phyloP scores from a whole-genome alignment of 805 yeast species.

The Zygosaccharomyces kombuchaensis region DNA sequence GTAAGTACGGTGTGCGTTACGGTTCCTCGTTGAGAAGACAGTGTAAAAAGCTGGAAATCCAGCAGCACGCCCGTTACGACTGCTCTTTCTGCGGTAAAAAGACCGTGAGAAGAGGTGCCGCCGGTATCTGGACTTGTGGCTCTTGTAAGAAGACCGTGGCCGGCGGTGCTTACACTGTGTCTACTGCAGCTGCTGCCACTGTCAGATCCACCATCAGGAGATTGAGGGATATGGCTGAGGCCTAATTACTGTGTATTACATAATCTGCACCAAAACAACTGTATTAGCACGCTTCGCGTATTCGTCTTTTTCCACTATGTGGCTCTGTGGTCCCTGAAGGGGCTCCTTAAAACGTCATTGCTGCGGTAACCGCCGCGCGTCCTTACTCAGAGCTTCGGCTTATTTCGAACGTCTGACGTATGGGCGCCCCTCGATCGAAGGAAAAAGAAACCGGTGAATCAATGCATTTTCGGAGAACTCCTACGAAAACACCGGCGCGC shows the following conservation, averaged over 20 bases:
- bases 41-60: constrained; percentile 98
- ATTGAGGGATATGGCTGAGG: constrained; percentile 99
- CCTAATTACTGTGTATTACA: constrained; percentile 47
- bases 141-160: constrained; percentile 96
- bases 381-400: not conserved
- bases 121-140: constrained; percentile 98
- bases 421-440: not conserved
- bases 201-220: constrained; percentile 99
- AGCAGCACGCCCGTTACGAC: constrained; percentile 98
- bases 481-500: not conserved
- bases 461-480: not conserved
- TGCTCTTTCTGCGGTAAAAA: constrained; percentile 99
- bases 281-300: constrained; percentile 1
- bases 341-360: no score
- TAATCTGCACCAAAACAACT: constrained; percentile 4
- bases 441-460: not conserved
- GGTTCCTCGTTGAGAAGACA: constrained; percentile 99
- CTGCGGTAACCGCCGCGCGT: not conserved
- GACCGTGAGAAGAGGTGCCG: constrained; percentile 93
- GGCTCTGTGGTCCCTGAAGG: not conserved
- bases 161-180: constrained; percentile 99
- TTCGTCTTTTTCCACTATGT: not conserved
- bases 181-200: constrained; percentile 99
- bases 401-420: not conserved
- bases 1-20: constrained; percentile 99